Percentiles rank a stretch among this genome's conserved stretches.
Evolutionary conservation across 1,284 basidiomycete genomes (phyloP).

Genomic region (Tremellales sp.): DNA sequence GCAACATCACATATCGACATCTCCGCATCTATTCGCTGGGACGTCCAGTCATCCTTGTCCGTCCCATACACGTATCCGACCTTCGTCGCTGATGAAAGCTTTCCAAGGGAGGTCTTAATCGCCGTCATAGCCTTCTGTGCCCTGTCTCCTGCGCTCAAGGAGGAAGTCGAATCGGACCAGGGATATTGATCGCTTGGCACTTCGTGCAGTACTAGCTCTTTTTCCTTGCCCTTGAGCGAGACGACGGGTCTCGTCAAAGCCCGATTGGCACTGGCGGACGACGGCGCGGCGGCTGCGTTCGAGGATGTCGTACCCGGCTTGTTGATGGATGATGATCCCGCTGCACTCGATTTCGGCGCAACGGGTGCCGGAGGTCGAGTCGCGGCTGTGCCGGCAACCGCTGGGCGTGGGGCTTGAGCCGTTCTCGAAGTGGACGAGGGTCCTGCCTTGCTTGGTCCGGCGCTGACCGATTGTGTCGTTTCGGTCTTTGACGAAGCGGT

Average conservation of each 20-base stretch:
- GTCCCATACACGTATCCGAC: conserved; percentile 16
- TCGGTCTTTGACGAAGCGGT: no score
- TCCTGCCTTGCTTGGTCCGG: not conserved
- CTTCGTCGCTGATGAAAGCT: conserved; percentile 10
- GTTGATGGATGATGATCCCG: no score
- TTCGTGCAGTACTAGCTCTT: conserved; percentile 1
- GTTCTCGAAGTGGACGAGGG: not conserved
- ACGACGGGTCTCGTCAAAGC: not conserved
- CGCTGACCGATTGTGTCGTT: not conserved
- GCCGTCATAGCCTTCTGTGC: conserved; percentile 16
- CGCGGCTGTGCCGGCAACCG: not conserved
- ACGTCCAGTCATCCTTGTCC: conserved; percentile 13
- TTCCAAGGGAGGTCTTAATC: conserved; percentile 14
- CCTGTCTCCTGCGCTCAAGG: conserved; percentile 6
- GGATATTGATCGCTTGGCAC: not conserved
- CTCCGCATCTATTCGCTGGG: conserved; percentile 10
- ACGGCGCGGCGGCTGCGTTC: not conserved
- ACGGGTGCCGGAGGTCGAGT: no score
- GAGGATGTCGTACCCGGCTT: no score
- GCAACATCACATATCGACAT: conserved; percentile 9
- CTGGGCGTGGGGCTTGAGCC: not conserved
- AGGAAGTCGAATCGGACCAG: conserved; percentile 4
- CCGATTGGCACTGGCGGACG: not conserved
- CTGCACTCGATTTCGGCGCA: no score
- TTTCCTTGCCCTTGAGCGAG: conserved; percentile 7